phyloP scores from a whole-genome alignment of 352 stramenopile species.

The Pseudoperonospora humuli region DNA sequence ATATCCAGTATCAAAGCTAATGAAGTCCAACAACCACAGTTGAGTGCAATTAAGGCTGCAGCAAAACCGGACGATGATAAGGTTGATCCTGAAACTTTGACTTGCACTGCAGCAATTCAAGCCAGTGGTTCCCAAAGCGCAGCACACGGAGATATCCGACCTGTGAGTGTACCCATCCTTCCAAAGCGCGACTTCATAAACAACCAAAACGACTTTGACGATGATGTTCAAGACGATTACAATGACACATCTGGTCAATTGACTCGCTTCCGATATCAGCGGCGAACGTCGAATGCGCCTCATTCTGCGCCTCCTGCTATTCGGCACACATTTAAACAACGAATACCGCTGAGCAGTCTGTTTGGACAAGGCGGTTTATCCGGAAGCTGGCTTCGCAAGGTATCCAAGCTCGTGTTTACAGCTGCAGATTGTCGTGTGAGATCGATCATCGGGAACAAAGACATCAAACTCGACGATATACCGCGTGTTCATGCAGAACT shows the following conservation, averaged over 20 bases:
- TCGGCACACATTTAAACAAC: not conserved
- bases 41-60: not conserved
- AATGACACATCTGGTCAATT: not conserved
- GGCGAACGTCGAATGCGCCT: conserved; percentile 14
- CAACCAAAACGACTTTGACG: conserved; percentile 3
- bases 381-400: conserved; percentile 32
- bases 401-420: conserved; percentile 54
- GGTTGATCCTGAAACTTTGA: not conserved
- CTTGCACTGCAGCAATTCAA: not conserved
- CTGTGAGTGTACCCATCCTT: conserved; percentile 9
- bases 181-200: not conserved
- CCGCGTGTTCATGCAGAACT: conserved; percentile 20
- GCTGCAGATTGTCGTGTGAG: conserved; percentile 48
- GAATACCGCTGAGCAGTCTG: conserved; percentile 16
- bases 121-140: not conserved
- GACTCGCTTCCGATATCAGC: conserved; percentile 4
- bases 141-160: conserved; percentile 1
- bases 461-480: conserved; percentile 33
- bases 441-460: conserved; percentile 47
- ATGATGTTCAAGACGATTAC: conserved; percentile 2
- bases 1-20: not conserved
- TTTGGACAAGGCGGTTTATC: conserved; percentile 28
- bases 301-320: conserved; percentile 26
- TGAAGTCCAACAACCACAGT: not conserved
- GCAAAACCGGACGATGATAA: not conserved